Evolutionary conservation across 345 rosid genomes (phyloP), one percentile per base, ranked within the genome.

Genomic region (Dovyalis caffra): DNA sequence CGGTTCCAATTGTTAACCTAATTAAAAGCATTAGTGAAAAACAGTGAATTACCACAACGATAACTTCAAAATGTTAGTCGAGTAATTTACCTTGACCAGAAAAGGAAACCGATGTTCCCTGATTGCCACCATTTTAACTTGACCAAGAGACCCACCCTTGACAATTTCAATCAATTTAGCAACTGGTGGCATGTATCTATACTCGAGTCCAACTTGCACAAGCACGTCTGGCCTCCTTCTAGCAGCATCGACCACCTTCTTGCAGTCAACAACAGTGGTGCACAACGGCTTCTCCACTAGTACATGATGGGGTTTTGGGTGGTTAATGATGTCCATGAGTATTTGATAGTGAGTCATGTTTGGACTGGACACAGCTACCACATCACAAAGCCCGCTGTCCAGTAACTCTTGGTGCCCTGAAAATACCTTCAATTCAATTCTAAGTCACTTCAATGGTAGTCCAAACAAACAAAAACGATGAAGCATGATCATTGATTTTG

Each of bases 231-330:
- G 79, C 83, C 97, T 89, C 81, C 74, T 88, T 77, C 80, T 91
- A 20, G 95, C 94, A 66, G 93, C 94, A 77, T 83, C 81, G 23
- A 95, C 86, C 58, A 94, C 97, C 94, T 91, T 77, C 79, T 81
- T 86, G 90, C 99, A 95, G 69, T 92, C 84, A n/a, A 86, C 87
- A 63, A 95, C 92, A 1, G 87, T 90, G 38, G 99, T 92, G 83
- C 99, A 95, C 74, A 95, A 77, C 5, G 99, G 97, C 87, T 95
- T 95, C 94, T 95, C 99, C 21, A 95, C 97, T 6, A 95, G 87
- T n/a, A 92, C 93, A 31, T 95, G 97, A 77, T 88, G 97, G 5
- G 94, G 89, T 62, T 85, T 92, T 0, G 92, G 91, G 72, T 92
- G 93, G 74, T 43, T 78, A 78, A 95, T 84, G 26, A 92, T 89